Conservation (phyloP, 1,284 basidiomycete genomes). For the Sporisorium exsertum region DNA sequence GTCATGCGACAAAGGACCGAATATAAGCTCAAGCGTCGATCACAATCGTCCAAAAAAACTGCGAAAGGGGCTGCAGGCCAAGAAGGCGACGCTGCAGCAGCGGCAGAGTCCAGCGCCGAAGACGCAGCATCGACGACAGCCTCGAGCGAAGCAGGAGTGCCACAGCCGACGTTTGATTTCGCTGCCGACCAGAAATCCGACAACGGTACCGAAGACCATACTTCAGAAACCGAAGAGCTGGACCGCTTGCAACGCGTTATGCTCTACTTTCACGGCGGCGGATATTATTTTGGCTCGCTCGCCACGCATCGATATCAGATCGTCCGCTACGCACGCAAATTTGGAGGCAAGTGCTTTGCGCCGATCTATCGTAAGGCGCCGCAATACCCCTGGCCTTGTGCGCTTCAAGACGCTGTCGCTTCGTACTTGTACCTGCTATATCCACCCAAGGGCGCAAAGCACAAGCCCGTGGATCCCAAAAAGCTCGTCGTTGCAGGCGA, state of each 20-base stretch:
- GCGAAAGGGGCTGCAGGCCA: constrained; percentile 2
- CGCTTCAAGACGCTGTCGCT: constrained; percentile 85
- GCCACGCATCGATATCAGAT: constrained; percentile 72
- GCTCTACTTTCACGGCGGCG: constrained; percentile 67
- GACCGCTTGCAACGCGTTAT: constrained; percentile 63
- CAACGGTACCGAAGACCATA: constrained; percentile 14
- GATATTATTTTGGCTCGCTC: constrained; percentile 73
- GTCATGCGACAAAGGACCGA: constrained; percentile 41
- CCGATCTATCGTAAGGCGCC: constrained; percentile 69
- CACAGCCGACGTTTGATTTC: constrained; percentile 30
- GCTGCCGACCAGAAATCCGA: constrained; percentile 35
- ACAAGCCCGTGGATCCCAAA: constrained; percentile 80
- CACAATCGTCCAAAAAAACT: constrained; percentile 24
- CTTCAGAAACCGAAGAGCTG: constrained; percentile 53
- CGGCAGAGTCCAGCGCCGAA: not conserved
- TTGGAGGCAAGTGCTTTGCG: constrained; percentile 70
- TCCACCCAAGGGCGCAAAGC: constrained; percentile 77
- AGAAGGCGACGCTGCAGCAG: not conserved
- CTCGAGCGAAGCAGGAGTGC: constrained; percentile 7
- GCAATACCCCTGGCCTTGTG: constrained; percentile 86
- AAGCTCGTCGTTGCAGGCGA: constrained; percentile 87
- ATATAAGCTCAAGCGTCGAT: constrained; percentile 22
- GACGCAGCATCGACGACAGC: constrained; percentile 13
- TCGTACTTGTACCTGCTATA: constrained; percentile 81
- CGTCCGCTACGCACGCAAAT: constrained; percentile 70